phyloP scores from a whole-genome alignment of 2,329 filamentous ascomycete genomes.

The Fusarium anguioides region DNA sequence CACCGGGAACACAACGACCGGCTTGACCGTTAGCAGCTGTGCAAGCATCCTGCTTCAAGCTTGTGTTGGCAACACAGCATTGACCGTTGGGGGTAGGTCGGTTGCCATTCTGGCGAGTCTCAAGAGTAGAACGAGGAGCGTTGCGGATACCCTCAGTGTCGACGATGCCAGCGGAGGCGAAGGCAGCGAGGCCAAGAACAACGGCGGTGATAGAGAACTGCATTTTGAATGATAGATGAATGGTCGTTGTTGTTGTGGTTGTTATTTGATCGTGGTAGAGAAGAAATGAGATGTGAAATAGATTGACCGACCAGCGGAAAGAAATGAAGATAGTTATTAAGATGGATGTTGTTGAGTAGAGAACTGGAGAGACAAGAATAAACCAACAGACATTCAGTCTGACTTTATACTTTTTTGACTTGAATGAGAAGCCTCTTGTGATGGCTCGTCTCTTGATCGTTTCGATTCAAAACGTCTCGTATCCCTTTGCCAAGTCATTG shows the following conservation, averaged over 20 bases:
- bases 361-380: slow-evolving; percentile 11
- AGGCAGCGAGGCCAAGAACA: slow-evolving; percentile 16
- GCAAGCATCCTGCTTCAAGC: slow-evolving; percentile 22
- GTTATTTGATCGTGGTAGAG: not conserved
- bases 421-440: not conserved
- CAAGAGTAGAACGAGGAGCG: not conserved
- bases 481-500: not conserved
- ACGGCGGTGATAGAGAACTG: no score
- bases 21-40: not conserved
- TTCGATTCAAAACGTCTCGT: not conserved
- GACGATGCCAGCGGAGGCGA: slow-evolving; percentile 8
- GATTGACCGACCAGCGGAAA: slow-evolving; percentile 24
- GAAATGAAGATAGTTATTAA: slow-evolving; percentile 11
- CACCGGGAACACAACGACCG: slow-evolving; percentile 12
- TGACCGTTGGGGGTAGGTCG: slow-evolving; percentile 11
- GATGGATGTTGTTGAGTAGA: slow-evolving; percentile 12
- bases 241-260: not conserved
- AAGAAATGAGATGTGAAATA: slow-evolving; percentile 4
- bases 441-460: not conserved
- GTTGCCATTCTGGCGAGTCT: not conserved
- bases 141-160: slow-evolving; percentile 11
- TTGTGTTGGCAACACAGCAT: slow-evolving; percentile 22
- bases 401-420: slow-evolving; percentile 10
- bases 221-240: no score
- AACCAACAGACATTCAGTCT: not conserved